Conservation (phyloP, 306 rosid species). For the Hylodesmum podocarpum region DNA sequence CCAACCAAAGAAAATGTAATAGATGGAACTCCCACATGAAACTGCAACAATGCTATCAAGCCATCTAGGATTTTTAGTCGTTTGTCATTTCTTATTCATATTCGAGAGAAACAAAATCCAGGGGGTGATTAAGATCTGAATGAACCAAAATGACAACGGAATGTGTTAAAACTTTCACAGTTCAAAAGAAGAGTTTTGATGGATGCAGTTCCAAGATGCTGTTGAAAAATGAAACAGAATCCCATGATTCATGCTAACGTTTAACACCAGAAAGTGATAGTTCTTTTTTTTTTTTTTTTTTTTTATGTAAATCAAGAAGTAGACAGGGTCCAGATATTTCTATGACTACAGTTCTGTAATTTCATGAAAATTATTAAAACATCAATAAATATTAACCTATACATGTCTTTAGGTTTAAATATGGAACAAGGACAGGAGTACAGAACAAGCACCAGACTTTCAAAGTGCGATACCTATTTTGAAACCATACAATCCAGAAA, state of each 20-base stretch:
- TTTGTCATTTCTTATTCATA: neutral
- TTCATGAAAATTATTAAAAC: neutral
- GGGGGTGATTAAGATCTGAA: neutral
- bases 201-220: neutral
- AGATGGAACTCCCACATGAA: neutral
- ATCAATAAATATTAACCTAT: neutral
- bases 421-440: constrained; percentile 57
- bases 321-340: neutral
- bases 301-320: neutral
- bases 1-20: neutral
- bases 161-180: neutral
- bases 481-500: constrained; percentile 72
- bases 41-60: constrained; percentile 1
- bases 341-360: neutral
- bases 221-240: neutral
- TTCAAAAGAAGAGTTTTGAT: neutral
- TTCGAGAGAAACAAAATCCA: neutral
- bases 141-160: neutral
- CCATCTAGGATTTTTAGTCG: constrained; percentile 2
- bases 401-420: constrained; percentile 28
- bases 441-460: constrained; percentile 26
- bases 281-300: neutral
- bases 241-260: neutral
- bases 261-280: neutral
- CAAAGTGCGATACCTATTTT: constrained; percentile 70